These are phyloP conservation scores for Dovyalis caffra DNA, from an alignment of 345 rosid species.

Conservation along the genomic window DNA sequence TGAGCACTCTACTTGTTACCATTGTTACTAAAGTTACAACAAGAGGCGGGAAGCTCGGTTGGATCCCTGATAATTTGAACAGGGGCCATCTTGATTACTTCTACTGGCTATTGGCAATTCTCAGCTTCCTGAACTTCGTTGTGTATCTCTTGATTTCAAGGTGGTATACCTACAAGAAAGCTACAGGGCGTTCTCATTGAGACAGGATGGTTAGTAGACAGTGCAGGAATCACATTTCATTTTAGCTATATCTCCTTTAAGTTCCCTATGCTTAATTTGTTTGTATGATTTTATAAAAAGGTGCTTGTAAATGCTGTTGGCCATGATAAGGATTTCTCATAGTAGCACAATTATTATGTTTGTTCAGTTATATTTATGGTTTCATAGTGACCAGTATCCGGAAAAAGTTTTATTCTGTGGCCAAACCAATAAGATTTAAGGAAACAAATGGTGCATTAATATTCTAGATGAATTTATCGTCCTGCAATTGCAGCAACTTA, in stretches of 20 bases:
- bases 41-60: conserved; percentile 58
- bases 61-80: conserved; percentile 85
- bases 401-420: no score
- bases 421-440: no score
- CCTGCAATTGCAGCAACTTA: no score
- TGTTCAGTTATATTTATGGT: background rate
- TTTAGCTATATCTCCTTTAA: background rate
- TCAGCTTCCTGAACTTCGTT: conserved; percentile 69
- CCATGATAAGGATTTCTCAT: background rate
- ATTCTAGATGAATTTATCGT: no score
- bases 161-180: conserved; percentile 77
- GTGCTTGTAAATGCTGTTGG: background rate
- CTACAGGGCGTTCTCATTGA: conserved; percentile 12
- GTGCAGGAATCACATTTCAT: background rate
- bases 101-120: conserved; percentile 72
- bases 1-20: conserved; percentile 73
- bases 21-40: conserved; percentile 58
- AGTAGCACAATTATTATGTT: background rate
- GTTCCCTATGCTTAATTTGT: background rate
- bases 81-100: conserved; percentile 85
- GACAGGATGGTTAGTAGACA: background rate
- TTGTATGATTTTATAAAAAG: background rate
- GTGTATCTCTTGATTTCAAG: conserved; percentile 70
- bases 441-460: no score
- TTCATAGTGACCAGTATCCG: background rate